These are phyloP conservation scores for Ciborinia camelliae DNA, from an alignment of 2,329 filamentous ascomycete species.

Conservation along the genomic window DNA sequence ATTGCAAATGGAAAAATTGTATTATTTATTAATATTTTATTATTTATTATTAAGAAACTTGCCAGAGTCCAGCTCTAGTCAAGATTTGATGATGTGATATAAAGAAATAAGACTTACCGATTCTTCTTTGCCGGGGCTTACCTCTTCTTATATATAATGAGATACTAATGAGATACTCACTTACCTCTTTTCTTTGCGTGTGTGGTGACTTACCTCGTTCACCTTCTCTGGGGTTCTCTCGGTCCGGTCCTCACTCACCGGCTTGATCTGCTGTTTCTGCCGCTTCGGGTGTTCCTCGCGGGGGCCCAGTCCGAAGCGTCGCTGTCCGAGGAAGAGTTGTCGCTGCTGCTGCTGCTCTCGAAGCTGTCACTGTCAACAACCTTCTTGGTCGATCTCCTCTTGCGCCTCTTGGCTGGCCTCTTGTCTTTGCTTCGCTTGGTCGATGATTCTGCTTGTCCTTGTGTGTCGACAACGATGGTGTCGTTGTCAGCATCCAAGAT, in stretches of 20 bases:
- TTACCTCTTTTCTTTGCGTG: not conserved
- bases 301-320: not conserved
- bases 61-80: conserved; percentile 1
- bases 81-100: not conserved
- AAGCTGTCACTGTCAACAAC: not conserved
- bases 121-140: not conserved
- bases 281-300: not conserved
- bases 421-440: not conserved
- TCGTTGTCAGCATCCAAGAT: not conserved
- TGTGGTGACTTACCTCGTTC: not conserved
- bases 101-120: conserved; percentile 1
- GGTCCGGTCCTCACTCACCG: not conserved
- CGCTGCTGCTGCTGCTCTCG: not conserved
- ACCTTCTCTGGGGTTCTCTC: too few relatives aligned
- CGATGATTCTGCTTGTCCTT: not conserved
- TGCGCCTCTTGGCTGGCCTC: not conserved
- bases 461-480: not conserved
- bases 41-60: not conserved
- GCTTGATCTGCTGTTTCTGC: too few relatives aligned
- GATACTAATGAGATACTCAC: conserved; percentile 11
- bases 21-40: not conserved
- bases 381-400: not conserved
- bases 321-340: not conserved
- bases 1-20: not conserved
- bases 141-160: not conserved